Evolutionary conservation across 2,329 filamentous ascomycete genomes (phyloP), one percentile per base, ranked within the genome.

Genomic region (Fusarium longipes): DNA sequence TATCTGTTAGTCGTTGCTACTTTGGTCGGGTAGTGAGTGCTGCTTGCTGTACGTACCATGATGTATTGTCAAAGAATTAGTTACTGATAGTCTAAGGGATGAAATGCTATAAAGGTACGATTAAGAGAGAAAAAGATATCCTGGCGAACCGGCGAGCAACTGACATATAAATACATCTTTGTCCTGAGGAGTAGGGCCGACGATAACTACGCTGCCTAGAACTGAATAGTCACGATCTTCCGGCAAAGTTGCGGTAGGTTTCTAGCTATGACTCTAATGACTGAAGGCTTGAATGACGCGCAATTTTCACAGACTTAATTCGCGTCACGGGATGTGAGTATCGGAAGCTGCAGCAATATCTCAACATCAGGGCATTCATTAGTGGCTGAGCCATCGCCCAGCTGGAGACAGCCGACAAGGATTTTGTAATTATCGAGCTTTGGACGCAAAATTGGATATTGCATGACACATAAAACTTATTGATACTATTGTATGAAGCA

Each of bases 361-460:
- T n/a, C n/a, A n/a, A n/a, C n/a, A n/a, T n/a, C n/a, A n/a, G n/a
- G n/a, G n/a, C n/a, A n/a, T n/a, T n/a, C n/a, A n/a, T n/a, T 17
- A 24, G 49, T 66, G 70, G 66, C 70, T 67, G 56, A 67, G 70
- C 38, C 43, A 20, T 65, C 55, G 66, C 70, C 64, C 58, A 54
- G 57, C 44, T 57, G 43, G 27, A 64, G 53, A 48, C 43, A 45
- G 32, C 25, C 30, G 47, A 24, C 38, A 36, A 53, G 63, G 56
- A 57, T 43, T 57, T 44, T 38, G 50, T 54, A 55, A 40, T 50
- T 54, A 48, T 39, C 20, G 20, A 17, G 18, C 4, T 22, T 22
- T 3, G 3, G 7, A 22, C 15, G 20, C 4, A 10, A 17, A 9
- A 17, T 22, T 25, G 8, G 22, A 40, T 40, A 24, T 27, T 27